Conservation (phyloP, 2,329 filamentous ascomycete genomes). For the Chaetomium globosum region DNA sequence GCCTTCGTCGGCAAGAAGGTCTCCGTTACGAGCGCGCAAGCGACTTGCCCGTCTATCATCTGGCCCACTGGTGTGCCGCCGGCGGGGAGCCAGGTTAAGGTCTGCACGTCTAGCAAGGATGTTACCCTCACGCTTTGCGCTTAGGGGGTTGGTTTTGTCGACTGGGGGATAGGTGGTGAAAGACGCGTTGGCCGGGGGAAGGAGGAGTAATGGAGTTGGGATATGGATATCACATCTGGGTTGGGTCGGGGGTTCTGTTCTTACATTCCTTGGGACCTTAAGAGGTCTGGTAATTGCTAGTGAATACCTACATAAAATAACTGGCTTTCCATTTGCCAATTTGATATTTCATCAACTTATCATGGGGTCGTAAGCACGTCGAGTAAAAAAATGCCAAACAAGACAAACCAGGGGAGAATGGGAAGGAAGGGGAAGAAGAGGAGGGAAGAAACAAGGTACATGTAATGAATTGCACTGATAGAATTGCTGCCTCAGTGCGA, state of each 20-base stretch:
- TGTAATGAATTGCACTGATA: too few relatives aligned
- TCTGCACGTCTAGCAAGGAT: conserved; percentile 41
- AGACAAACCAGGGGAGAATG: too few relatives aligned
- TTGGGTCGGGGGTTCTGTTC: not conserved
- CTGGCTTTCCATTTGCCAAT: too few relatives aligned
- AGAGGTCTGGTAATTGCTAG: not conserved
- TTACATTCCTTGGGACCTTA: conserved; percentile 3
- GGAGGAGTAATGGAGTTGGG: conserved; percentile 2
- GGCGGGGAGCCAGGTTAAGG: conserved; percentile 46
- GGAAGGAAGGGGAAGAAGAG: too few relatives aligned
- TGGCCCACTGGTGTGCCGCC: conserved; percentile 44
- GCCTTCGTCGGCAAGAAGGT: conserved; percentile 44
- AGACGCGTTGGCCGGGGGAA: not conserved
- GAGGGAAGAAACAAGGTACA: too few relatives aligned
- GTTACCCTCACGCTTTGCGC: conserved; percentile 45
- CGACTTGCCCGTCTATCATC: conserved; percentile 43
- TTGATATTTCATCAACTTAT: too few relatives aligned
- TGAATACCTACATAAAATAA: not conserved
- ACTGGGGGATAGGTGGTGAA: not conserved
- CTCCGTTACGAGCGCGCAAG: conserved; percentile 38
- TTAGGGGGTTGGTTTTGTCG: conserved; percentile 1
- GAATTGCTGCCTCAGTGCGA: too few relatives aligned
- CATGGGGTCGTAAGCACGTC: too few relatives aligned
- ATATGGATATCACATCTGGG: not conserved
- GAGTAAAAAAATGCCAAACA: too few relatives aligned